Evolutionary conservation across 805 yeast species (phyloP).

Genomic region (Hanseniaspora clermontiae): DNA sequence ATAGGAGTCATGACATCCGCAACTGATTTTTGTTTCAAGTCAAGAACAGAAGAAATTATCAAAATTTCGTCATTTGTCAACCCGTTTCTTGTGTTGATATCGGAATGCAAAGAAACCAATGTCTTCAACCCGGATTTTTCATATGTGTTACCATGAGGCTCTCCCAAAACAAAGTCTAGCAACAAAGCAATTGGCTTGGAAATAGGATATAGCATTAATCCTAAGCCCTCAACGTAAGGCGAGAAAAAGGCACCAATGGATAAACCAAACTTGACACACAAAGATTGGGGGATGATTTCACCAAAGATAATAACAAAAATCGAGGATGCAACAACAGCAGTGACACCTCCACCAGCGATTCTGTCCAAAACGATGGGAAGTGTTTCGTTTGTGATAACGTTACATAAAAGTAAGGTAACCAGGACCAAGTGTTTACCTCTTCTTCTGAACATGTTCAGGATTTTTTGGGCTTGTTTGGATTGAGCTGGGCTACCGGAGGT

Average conservation of each 20-base stretch:
- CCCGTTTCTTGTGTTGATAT: slow-evolving; percentile 76
- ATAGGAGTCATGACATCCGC: slow-evolving; percentile 88
- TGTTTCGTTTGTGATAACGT: slow-evolving; percentile 88
- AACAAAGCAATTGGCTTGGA: slow-evolving; percentile 81
- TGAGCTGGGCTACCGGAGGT: slow-evolving; percentile 71
- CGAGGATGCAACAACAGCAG: slow-evolving; percentile 89
- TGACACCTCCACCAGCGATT: slow-evolving; percentile 93
- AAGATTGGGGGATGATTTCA: slow-evolving; percentile 88
- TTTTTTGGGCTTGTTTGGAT: slow-evolving; percentile 55
- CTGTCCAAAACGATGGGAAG: slow-evolving; percentile 87
- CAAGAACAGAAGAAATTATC: slow-evolving; percentile 84
- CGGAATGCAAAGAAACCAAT: slow-evolving; percentile 66
- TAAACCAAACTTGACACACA: slow-evolving; percentile 85
- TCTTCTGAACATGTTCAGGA: slow-evolving; percentile 49
- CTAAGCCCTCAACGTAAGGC: slow-evolving; percentile 71
- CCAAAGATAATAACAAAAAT: slow-evolving; percentile 88
- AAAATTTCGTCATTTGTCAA: slow-evolving; percentile 92
- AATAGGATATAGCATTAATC: slow-evolving; percentile 83
- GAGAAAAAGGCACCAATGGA: slow-evolving; percentile 82
- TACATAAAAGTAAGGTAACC: slow-evolving; percentile 71
- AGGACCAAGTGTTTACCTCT: slow-evolving; percentile 93
- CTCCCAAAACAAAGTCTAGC: slow-evolving; percentile 74
- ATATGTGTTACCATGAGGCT: slow-evolving; percentile 91
- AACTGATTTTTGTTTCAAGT: slow-evolving; percentile 82
- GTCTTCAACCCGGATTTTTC: slow-evolving; percentile 88